Base-by-base conservation (phyloP, 768 basidiomycete species). In the Tephrocybe sp. region DNA sequence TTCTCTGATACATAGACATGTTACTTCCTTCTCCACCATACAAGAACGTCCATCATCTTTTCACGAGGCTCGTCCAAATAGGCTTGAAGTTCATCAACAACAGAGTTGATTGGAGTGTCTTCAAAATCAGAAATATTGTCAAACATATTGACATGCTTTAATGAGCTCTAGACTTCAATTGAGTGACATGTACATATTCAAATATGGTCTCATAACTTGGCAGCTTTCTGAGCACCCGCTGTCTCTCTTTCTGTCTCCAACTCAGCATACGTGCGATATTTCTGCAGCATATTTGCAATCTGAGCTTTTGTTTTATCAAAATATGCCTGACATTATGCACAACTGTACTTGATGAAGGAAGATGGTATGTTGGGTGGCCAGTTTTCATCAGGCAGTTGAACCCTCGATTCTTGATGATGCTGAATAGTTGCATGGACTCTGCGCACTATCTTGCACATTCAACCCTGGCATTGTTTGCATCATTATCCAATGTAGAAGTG, bases 391-490 rank as follows among this genome's bases (percentile, higher is more conserved):
- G n/a, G n/a, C n/a, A n/a, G n/a, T n/a, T n/a, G n/a, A n/a, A n/a
- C n/a, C n/a, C 66, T 1, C 52, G 34, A 45, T 75, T 68, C 1
- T 58, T 41, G 0, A 73, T 62, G 43, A 71, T 68, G 0, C 38
- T 53, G 51, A 70, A 71, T 2, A 69, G 70, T 0, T 62, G 59
- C 17, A 60, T 49, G 26, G 55, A 66, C 45, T 72, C 62, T 0
- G 62, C 10, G 0, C 71, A 60, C 70, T n/a, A n/a, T n/a, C n/a
- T n/a, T n/a, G n/a, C n/a, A n/a, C 72, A 75, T 34, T 34, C 9
- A 8, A 34, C 9, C 33, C 33, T 8, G 9, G 14, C 33, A 0
- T 53, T 69, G 34, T 69, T 60, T 36, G 68, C 59, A 0, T n/a
- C n/a, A n/a, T n/a, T n/a, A 60, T 66, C 30, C 66, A 68, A 26